Evolutionary conservation across 176 grass and related monocot genomes (phyloP).

Genomic region (Aegilops bicornis): DNA sequence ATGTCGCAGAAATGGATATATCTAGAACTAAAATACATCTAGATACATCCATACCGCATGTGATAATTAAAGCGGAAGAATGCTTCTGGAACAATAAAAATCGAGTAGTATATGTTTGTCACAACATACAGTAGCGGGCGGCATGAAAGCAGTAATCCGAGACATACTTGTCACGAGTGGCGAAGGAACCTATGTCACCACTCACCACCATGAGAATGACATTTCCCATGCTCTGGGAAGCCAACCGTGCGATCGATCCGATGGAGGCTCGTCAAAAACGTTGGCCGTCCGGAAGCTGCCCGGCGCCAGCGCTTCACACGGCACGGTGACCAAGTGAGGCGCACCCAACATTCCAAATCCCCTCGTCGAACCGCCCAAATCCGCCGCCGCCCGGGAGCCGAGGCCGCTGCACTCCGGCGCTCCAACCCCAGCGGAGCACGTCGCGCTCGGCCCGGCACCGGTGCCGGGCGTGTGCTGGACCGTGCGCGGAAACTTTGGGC

Average conservation of each 20-base stretch:
- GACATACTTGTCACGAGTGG: background rate
- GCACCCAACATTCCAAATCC: conserved; percentile 32
- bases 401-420: background rate
- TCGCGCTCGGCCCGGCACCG: background rate
- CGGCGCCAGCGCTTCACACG: background rate
- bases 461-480: background rate
- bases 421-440: background rate
- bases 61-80: no score
- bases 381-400: background rate
- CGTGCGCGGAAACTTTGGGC: background rate
- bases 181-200: background rate
- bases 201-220: conserved; percentile 3
- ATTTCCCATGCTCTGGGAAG: conserved; percentile 29
- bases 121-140: no score
- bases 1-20: no score
- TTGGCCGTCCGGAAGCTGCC: conserved; percentile 18
- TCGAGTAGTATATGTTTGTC: no score
- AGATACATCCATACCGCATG: no score
- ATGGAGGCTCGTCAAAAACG: background rate
- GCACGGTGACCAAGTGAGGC: background rate
- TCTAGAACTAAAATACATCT: no score
- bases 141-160: no score
- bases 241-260: background rate
- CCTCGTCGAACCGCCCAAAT: conserved; percentile 39
- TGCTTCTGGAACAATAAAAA: no score